Conservation (phyloP, 2,329 filamentous ascomycete genomes). For the Paraconiothyrium sp. region DNA sequence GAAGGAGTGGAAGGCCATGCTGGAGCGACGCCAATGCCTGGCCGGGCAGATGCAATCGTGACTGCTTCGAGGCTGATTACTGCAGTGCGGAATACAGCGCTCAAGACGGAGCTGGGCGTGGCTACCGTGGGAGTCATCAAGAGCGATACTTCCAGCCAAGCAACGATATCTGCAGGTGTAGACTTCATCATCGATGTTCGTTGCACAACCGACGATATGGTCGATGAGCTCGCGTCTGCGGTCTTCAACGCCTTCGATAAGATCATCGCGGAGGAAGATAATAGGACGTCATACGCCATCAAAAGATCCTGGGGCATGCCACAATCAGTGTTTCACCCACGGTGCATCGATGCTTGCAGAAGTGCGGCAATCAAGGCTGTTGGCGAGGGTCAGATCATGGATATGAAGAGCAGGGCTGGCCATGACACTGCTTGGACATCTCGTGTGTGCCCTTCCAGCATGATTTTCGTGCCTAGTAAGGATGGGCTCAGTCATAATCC, state of each 20-base stretch:
- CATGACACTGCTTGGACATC: conserved; percentile 42
- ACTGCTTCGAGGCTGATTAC: conserved; percentile 39
- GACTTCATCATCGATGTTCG: conserved; percentile 42
- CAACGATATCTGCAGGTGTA: conserved; percentile 40
- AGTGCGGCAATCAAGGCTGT: conserved; percentile 30
- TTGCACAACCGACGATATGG: conserved; percentile 37
- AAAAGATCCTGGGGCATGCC: conserved; percentile 39
- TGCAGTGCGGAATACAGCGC: conserved; percentile 35
- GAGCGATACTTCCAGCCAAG: conserved; percentile 40
- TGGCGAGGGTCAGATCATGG: conserved; percentile 32
- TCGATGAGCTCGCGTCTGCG: conserved; percentile 31
- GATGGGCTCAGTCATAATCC: conserved; percentile 57
- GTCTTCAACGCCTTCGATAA: conserved; percentile 35
- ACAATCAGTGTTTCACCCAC: conserved; percentile 33
- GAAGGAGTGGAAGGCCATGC: conserved; percentile 48
- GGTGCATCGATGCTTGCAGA: conserved; percentile 34
- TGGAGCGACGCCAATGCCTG: conserved; percentile 73
- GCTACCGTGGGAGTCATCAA: conserved; percentile 42
- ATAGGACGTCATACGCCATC: conserved; percentile 33
- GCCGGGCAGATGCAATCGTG: conserved; percentile 58
- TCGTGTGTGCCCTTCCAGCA: conserved; percentile 44
- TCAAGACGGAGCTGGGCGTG: conserved; percentile 31
- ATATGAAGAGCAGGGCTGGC: conserved; percentile 38
- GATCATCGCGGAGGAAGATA: conserved; percentile 32
- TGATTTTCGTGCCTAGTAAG: conserved; percentile 57